Conservation (phyloP, 768 basidiomycete genomes). For the Solioccasus polychromus region DNA sequence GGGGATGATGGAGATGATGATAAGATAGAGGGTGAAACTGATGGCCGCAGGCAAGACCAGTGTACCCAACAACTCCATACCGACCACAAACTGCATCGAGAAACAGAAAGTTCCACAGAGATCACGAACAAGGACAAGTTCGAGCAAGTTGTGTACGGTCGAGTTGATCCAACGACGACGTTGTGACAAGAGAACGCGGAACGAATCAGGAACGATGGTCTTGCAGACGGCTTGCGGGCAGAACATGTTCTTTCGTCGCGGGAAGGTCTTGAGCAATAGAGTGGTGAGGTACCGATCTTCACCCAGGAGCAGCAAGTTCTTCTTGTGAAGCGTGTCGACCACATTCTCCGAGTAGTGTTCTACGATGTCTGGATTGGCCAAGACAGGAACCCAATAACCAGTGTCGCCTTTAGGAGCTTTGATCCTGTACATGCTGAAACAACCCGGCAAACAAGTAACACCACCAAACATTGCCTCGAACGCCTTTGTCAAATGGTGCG, state of each 20-base stretch:
- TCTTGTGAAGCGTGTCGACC: constrained; percentile 99
- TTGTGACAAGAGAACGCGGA: constrained; percentile 89
- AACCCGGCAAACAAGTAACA: constrained; percentile 98
- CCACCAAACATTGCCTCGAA: constrained; percentile 99
- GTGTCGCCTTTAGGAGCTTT: constrained; percentile 96
- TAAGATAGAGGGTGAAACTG: constrained; percentile 92
- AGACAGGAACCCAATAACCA: constrained; percentile 97
- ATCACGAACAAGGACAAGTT: constrained; percentile 90
- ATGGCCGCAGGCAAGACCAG: constrained; percentile 97
- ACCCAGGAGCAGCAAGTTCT: constrained; percentile 93
- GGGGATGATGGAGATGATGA: constrained; percentile 85
- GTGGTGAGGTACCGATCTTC: constrained; percentile 99
- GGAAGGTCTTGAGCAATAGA: constrained; percentile 98
- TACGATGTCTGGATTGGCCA: constrained; percentile 98
- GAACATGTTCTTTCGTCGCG: constrained; percentile 98
- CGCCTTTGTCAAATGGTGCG: constrained; percentile 97
- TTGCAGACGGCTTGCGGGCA: constrained; percentile 99
- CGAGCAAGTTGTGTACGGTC: constrained; percentile 96
- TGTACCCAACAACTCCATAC: constrained; percentile 97
- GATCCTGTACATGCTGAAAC: constrained; percentile 99
- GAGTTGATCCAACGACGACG: constrained; percentile 99
- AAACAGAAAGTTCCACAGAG: constrained; percentile 99
- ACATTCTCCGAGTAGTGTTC: constrained; percentile 99
- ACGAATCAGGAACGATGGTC: constrained; percentile 96
- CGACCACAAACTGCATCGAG: constrained; percentile 99